Evolutionary conservation across 2,329 filamentous ascomycete species (phyloP).

Genomic region (Purpureocillium lavendulum): DNA sequence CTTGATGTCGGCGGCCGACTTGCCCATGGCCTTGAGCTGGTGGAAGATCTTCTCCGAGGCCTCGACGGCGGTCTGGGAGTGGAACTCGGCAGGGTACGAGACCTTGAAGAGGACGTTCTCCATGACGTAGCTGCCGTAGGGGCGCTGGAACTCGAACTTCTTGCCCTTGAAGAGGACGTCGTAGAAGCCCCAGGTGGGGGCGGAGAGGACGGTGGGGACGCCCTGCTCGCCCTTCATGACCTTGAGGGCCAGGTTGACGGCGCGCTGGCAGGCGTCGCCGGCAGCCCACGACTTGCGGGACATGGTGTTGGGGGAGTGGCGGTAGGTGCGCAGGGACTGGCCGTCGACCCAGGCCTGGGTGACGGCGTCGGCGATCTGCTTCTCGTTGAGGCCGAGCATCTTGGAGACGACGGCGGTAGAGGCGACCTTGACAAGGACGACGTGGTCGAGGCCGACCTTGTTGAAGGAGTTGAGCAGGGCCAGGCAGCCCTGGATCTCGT

Average conservation of each 20-base stretch:
- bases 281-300: slow-evolving; percentile 98
- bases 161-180: slow-evolving; percentile 96
- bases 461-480: slow-evolving; percentile 98
- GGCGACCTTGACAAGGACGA: slow-evolving; percentile 95
- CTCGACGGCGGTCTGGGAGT: slow-evolving; percentile 97
- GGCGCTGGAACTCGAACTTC: slow-evolving; percentile 91
- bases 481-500: slow-evolving; percentile 96
- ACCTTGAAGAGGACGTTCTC: slow-evolving; percentile 99
- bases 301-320: slow-evolving; percentile 98
- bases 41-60: slow-evolving; percentile 82
- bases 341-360: slow-evolving; percentile 98
- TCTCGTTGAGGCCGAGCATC: slow-evolving; percentile 83
- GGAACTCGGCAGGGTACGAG: slow-evolving; percentile 96
- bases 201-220: slow-evolving; percentile 85
- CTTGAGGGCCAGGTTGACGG: slow-evolving; percentile 85
- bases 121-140: slow-evolving; percentile 98
- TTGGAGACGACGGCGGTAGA: slow-evolving; percentile 90
- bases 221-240: slow-evolving; percentile 87
- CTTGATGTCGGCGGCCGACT: slow-evolving; percentile 91
- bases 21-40: slow-evolving; percentile 75
- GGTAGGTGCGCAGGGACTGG: slow-evolving; percentile 91
- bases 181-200: slow-evolving; percentile 96
- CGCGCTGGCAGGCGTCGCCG: slow-evolving; percentile 93
- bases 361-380: slow-evolving; percentile 89
- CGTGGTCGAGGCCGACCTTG: slow-evolving; percentile 96